These are phyloP conservation scores for Stagonosporopsis chrysanthemi DNA, from an alignment of 2,329 filamentous ascomycete genomes.

Conservation along the genomic window DNA sequence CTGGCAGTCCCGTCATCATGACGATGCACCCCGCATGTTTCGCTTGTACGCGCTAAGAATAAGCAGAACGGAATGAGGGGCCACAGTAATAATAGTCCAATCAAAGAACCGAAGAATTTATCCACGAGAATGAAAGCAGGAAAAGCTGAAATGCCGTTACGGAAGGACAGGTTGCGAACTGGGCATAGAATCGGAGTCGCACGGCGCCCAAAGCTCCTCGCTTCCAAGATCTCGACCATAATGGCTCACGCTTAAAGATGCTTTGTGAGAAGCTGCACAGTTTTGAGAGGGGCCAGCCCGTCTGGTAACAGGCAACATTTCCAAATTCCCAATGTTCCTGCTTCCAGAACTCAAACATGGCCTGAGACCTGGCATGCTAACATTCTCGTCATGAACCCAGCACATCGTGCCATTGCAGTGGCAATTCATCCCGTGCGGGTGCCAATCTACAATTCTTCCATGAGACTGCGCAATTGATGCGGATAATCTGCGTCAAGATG, in stretches of 20 bases:
- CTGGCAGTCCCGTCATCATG: conserved; percentile 15
- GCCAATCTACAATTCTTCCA: background rate
- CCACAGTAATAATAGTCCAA: conserved; percentile 16
- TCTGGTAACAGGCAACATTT: background rate
- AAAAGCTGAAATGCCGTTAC: conserved; percentile 8
- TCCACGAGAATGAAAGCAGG: conserved; percentile 13
- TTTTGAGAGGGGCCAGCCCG: background rate
- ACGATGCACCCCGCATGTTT: conserved; percentile 9
- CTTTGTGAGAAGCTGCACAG: conserved; percentile 2
- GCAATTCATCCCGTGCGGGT: conserved; percentile 1
- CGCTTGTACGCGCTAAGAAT: conserved; percentile 6
- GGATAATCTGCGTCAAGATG: conserved; percentile 5
- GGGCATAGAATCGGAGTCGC: conserved; percentile 2
- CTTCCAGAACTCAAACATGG: background rate
- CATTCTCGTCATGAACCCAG: background rate
- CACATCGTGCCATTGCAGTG: conserved; percentile 4
- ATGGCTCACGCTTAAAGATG: background rate
- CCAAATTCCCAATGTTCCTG: background rate
- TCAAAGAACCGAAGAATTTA: background rate
- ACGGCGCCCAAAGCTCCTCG: conserved; percentile 7
- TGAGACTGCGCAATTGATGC: conserved; percentile 1
- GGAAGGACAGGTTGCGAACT: conserved; percentile 4
- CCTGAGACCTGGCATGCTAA: background rate
- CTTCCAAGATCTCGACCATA: conserved; percentile 3
- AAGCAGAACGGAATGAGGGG: background rate